phyloP scores from a whole-genome alignment of 1,284 basidiomycete species.

The Austroboletus niveus region DNA sequence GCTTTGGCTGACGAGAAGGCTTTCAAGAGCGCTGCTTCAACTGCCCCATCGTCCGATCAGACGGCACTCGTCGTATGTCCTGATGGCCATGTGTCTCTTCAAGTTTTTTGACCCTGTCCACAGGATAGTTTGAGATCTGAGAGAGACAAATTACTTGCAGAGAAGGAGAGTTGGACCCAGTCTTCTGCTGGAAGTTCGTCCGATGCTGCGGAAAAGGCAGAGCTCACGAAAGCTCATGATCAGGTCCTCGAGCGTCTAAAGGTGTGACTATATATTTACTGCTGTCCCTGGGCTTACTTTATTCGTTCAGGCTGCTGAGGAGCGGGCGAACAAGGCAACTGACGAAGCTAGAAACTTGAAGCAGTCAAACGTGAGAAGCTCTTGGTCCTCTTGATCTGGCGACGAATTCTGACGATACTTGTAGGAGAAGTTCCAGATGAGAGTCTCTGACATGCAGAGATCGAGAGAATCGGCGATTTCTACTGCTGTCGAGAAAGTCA shows the following conservation, averaged over 20 bases:
- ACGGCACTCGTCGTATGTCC: conserved; percentile 45
- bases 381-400: not conserved
- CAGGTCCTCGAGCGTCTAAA: conserved; percentile 55
- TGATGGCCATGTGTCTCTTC: not conserved
- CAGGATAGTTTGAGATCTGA: conserved; percentile 59
- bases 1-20: conserved; percentile 40
- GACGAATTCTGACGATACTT: conserved; percentile 4
- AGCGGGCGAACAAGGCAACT: conserved; percentile 45
- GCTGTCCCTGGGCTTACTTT: not conserved
- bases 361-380: conserved; percentile 34
- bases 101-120: conserved; percentile 7
- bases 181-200: conserved; percentile 27
- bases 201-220: conserved; percentile 49
- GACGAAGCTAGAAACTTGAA: conserved; percentile 46
- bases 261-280: conserved; percentile 34
- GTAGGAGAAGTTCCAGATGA: conserved; percentile 47
- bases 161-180: conserved; percentile 50
- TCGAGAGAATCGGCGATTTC: conserved; percentile 43
- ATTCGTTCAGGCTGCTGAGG: conserved; percentile 40
- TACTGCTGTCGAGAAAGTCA: conserved; percentile 55
- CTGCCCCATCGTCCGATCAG: conserved; percentile 36
- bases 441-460: conserved; percentile 38
- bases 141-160: conserved; percentile 56
- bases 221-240: conserved; percentile 57
- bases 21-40: conserved; percentile 23